Evolutionary conservation across 2,329 filamentous ascomycete genomes (phyloP).

Genomic region (Ophiostoma piceae): DNA sequence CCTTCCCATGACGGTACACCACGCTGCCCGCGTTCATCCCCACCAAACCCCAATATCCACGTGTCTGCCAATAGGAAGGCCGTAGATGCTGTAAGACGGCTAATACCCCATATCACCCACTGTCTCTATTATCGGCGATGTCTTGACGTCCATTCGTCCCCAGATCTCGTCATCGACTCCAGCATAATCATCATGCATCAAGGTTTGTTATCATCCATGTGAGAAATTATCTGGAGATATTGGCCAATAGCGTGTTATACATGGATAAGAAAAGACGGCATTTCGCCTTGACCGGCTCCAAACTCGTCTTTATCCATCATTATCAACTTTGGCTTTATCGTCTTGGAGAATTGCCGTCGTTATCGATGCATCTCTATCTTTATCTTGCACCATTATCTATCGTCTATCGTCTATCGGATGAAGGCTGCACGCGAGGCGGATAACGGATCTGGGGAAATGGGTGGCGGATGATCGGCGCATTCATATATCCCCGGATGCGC

Average conservation of each 20-base stretch:
- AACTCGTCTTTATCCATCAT: background rate
- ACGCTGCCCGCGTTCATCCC: background rate
- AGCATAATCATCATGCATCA: background rate
- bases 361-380: background rate
- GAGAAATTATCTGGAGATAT: background rate
- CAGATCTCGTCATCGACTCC: background rate
- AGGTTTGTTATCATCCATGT: background rate
- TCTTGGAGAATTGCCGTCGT: background rate
- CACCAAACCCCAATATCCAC: slow-evolving; percentile 1
- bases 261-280: background rate
- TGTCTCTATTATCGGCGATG: background rate
- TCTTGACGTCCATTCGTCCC: background rate
- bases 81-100: background rate
- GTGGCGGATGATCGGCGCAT: background rate
- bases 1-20: slow-evolving; percentile 1
- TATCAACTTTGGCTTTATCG: background rate
- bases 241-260: background rate
- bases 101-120: background rate
- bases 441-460: slow-evolving; percentile 1
- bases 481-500: background rate
- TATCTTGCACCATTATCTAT: slow-evolving; percentile 6
- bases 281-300: background rate
- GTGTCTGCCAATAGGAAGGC: background rate
- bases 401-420: background rate
- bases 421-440: background rate